Base-by-base conservation (phyloP, 2,329 filamentous ascomycete species). In the Phaeosphaeriaceae sp. region DNA sequence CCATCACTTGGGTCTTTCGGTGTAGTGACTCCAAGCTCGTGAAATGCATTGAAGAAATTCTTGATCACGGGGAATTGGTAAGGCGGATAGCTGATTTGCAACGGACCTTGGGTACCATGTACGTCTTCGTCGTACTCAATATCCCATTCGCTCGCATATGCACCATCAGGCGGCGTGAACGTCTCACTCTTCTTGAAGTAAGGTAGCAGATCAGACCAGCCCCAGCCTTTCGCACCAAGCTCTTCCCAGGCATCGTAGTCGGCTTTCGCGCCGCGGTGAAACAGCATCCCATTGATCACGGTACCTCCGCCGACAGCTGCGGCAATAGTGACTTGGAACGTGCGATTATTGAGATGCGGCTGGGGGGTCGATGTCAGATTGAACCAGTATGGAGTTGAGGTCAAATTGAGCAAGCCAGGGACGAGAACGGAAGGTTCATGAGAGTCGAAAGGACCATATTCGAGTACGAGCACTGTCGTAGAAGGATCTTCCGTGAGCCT, bases 171-270 rank as follows among this genome's bases (percentile, higher is more conserved):
- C 15, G 43, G 42, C 19, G n/a, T 40, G n/a, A 53, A 53, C 2
- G 15, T 40, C 6, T 47, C 35, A 26, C 42, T 53, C 50, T 63
- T 65, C n/a, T 51, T 78, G 61, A 78, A 77, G 63, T 77, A 78
- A 11, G 72, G 75, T n/a, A 75, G 51, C 28, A 83, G 57, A 23
- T 76, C 76, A 46, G 84, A 75, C 83, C 84, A 88, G 1, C 81
- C 79, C 86, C 86, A 89, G 1, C 84, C 86, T 2, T 71, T 51
- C 63, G 88, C 88, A 1, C 86, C 86, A 15, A 89, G 70, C 23
- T 78, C 73, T 44, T 79, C 81, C 86, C 86, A 89, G 1, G 78
- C 79, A 69, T 88, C 83, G 42, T 76, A 77, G 55, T 75, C 71
- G 10, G 61, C 70, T 26, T 68, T 58, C 13, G 65, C 61, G 10